Conservation (phyloP, 1,139 yeast species). For the Yamadazyma dendronema region DNA sequence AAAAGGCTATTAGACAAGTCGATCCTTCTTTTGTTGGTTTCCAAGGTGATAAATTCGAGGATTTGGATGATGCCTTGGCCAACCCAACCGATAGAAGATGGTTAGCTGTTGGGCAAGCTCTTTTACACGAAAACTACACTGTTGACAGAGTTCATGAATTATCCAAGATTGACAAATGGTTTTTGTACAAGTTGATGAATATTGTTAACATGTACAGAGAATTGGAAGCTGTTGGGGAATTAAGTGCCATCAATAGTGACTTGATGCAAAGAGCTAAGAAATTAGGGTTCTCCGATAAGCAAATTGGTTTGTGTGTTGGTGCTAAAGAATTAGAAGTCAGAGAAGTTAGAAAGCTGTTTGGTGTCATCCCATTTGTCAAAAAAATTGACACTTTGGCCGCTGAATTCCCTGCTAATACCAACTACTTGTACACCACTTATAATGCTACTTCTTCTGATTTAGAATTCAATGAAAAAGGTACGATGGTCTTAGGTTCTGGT, state of each 20-base stretch:
- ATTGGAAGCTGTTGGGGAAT: constrained; percentile 61
- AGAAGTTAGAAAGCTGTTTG: constrained; percentile 69
- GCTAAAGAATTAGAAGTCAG: constrained; percentile 78
- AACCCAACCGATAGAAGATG: constrained; percentile 98
- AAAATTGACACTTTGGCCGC: constrained; percentile 97
- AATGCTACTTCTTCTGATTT: constrained; percentile 88
- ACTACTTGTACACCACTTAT: constrained; percentile 93
- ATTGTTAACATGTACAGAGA: constrained; percentile 85
- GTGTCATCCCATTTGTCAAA: constrained; percentile 90
- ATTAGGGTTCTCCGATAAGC: constrained; percentile 93
- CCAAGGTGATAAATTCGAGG: constrained; percentile 83
- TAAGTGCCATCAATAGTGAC: constrained; percentile 61
- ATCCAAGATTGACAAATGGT: constrained; percentile 94
- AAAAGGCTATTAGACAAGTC: constrained; percentile 95
- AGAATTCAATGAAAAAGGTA: constrained; percentile 83
- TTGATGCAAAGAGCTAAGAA: constrained; percentile 80
- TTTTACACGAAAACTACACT: constrained; percentile 82
- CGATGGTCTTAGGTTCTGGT: constrained; percentile 95
- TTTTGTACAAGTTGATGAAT: constrained; percentile 85
- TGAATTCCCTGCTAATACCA: constrained; percentile 96
- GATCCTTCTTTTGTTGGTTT: constrained; percentile 90
- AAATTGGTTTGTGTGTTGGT: constrained; percentile 75
- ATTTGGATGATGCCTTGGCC: constrained; percentile 74
- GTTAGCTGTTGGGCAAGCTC: constrained; percentile 97
- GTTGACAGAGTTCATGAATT: constrained; percentile 90